Evolutionary conservation across 768 basidiomycete species (phyloP).

Genomic region (Mycena vulgaris): DNA sequence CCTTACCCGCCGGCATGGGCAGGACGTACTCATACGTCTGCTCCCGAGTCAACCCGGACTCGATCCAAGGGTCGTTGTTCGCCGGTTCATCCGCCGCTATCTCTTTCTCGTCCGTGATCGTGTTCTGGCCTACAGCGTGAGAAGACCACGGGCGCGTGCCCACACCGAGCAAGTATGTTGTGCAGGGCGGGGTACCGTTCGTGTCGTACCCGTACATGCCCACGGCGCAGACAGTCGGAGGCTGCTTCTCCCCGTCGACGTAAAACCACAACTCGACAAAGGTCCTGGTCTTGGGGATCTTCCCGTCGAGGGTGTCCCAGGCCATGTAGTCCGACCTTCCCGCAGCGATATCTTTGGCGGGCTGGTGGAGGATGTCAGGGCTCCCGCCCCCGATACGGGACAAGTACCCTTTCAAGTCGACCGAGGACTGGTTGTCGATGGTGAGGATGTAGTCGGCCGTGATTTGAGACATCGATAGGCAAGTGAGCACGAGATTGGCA

Average conservation of each 20-base stretch:
- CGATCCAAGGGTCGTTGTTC: background rate
- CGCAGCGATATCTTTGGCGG: background rate
- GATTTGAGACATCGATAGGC: background rate
- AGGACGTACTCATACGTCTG: conserved; percentile 8
- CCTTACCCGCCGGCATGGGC: background rate
- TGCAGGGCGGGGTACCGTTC: background rate
- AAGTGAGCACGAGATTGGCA: background rate
- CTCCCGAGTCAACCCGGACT: conserved; percentile 3
- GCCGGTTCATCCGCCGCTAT: background rate
- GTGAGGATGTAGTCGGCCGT: background rate
- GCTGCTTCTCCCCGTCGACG: background rate
- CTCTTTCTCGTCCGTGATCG: background rate
- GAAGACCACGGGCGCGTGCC: background rate
- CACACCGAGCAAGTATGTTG: background rate
- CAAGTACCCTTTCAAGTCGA: background rate
- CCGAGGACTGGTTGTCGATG: conserved; percentile 7
- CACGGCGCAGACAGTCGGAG: background rate
- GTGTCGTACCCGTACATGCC: background rate
- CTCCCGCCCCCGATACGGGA: background rate
- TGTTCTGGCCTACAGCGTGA: too few relatives aligned
- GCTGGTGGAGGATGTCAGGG: background rate
- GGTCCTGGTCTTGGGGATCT: background rate
- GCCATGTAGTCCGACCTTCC: background rate
- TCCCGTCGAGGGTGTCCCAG: background rate
- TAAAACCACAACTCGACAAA: background rate